Evolutionary conservation across 305 asterid genomes (phyloP).

Genomic region (Fraxinus paxiana): DNA sequence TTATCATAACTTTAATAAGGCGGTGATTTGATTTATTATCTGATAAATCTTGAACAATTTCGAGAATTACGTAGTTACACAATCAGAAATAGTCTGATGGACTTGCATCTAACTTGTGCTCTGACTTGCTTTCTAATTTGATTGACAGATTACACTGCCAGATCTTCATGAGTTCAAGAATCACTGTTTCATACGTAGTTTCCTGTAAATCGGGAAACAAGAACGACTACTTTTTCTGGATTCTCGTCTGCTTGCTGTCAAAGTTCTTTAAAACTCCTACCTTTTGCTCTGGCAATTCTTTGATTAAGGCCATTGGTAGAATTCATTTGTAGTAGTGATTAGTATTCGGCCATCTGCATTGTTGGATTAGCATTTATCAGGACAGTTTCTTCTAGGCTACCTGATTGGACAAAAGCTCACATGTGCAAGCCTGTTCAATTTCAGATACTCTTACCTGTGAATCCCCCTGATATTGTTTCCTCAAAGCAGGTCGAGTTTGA

Average conservation of each 20-base stretch:
- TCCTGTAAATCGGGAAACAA: slow-evolving; percentile 54
- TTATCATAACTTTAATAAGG: background rate
- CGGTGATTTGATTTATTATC: background rate
- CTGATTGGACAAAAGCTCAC: slow-evolving; percentile 18
- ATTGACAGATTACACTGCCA: slow-evolving; percentile 28
- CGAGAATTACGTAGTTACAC: background rate
- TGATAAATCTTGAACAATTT: background rate
- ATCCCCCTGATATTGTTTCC: slow-evolving; percentile 30
- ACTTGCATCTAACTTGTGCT: background rate
- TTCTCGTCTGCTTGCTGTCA: slow-evolving; percentile 32
- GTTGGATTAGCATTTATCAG: slow-evolving; percentile 3
- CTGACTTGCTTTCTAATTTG: background rate
- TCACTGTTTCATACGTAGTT: slow-evolving; percentile 34
- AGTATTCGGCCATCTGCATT: slow-evolving; percentile 29
- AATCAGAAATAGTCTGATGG: background rate
- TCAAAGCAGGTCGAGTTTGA: slow-evolving; percentile 46
- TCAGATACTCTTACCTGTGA: slow-evolving; percentile 27
- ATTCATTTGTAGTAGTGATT: slow-evolving; percentile 8
- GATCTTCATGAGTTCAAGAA: slow-evolving; percentile 50
- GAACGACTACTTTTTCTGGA: slow-evolving; percentile 36
- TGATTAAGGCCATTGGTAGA: slow-evolving; percentile 19
- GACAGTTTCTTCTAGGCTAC: slow-evolving; percentile 45
- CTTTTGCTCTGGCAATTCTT: slow-evolving; percentile 11
- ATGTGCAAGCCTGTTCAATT: slow-evolving; percentile 19
- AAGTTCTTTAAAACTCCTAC: slow-evolving; percentile 23